Evolutionary conservation across 2,329 filamentous ascomycete species (phyloP), one percentile per base, ranked within the genome.

Genomic region (Emergomyces orientalis): DNA sequence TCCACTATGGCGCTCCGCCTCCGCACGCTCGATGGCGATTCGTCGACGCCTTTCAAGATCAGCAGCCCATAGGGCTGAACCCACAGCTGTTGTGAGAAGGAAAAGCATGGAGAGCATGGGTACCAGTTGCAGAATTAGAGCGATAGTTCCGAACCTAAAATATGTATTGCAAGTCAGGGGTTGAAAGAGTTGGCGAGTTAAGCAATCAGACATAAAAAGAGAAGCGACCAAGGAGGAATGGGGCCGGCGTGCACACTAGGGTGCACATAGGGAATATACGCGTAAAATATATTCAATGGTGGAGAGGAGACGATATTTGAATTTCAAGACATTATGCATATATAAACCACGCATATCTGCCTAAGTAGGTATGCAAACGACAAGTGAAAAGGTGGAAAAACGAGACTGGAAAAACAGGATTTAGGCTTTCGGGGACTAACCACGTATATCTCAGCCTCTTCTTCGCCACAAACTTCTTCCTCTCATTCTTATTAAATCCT

Each of bases 51-150:
- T 80, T 75, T 97, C 92, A 59, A 97, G 77, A 67, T 88, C 86
- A 1, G 87, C 87, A 1, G 86, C 90, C 92, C 93, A 97, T 43
- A 97, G 78, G 1, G 91, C 93, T 52, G 90, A 88, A 1, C 93
- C 94, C 25, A 86, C 85, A 1, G 92, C 88, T 2, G 89, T 91
- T 0, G 93, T 97, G 67, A 99, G 78, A 47, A 97, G 81, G 74
- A 97, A 97, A 72, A 97, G 86, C 82, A 99, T 95, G n/a, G 89
- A 95, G 58, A 97, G 76, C 14, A 93, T 82, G 0, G 94, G 94
- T 9, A 97, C 82, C n/a, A 97, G 82, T 76, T 97, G 90, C 34
- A 97, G 76, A 7, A 91, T 74, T 78, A 97, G 85, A 59, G 91
- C 90, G 3, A 94, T 82, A 0, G 89, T 90, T 19, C 94, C 94